Conservation (phyloP, 345 rosid genomes). For the Syzygium aromaticum region DNA sequence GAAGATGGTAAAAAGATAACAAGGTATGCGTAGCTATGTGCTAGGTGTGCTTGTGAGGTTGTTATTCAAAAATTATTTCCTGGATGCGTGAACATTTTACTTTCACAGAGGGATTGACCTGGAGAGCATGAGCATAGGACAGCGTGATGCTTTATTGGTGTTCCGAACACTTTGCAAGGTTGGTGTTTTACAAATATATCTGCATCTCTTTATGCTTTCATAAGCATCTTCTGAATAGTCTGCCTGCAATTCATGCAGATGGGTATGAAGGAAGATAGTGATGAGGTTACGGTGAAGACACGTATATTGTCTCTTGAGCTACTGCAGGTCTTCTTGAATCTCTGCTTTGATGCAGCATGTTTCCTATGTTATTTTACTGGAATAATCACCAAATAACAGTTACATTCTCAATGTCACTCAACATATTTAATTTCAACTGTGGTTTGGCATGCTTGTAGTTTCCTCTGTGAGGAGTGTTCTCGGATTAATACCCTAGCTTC, state of each 20-base stretch:
- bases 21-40: constrained; percentile 34
- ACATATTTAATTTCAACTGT: background rate
- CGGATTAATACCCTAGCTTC: background rate
- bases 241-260: constrained; percentile 40
- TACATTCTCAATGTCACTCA: background rate
- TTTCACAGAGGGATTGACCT: constrained; percentile 74
- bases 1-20: constrained; percentile 94
- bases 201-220: constrained; percentile 11
- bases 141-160: constrained; percentile 88
- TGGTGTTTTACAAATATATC: constrained; percentile 12
- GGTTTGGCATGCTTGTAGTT: background rate
- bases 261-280: constrained; percentile 98
- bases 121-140: constrained; percentile 91
- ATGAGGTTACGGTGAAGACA: constrained; percentile 89
- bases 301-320: constrained; percentile 94
- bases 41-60: background rate
- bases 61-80: background rate
- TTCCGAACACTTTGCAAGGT: constrained; percentile 99
- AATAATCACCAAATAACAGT: background rate
- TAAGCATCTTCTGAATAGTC: constrained; percentile 6
- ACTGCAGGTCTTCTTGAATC: constrained; percentile 59
- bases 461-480: background rate
- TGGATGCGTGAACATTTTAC: background rate
- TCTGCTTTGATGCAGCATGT: background rate
- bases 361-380: background rate